Base-by-base conservation (phyloP, 768 basidiomycete species). In the Auriscalpium vulgare region DNA sequence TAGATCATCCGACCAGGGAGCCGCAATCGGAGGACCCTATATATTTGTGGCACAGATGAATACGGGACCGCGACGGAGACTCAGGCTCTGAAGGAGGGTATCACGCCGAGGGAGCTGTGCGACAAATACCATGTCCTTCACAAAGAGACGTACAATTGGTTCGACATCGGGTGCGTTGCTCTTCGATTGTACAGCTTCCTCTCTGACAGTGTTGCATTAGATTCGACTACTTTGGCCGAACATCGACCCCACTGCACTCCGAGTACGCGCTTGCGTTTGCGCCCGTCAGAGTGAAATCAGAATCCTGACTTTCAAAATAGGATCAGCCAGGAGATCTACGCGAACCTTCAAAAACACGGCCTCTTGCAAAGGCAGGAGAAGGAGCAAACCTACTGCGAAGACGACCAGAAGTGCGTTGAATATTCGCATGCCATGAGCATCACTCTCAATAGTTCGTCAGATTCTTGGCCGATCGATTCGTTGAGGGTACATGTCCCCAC, bases 11-110 rank as follows among this genome's bases (percentile, higher is more conserved):
- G 29, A 29, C 7, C 52, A 77, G 75, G 82, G 37, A 88, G 91
- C 35, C 77, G 88, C 65, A 97, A 98, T 75, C 78, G 88, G 63
- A 84, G 86, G 46, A 95, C 93, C 0, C 77, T 98, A 36, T 99
- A 95, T 68, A 80, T 99, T 55, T 99, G 97, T 70, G 97, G 97
- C 29, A 98, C 97, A 4, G 97, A 99, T 67, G 97, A 99, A 71
- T 99, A 99, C 65, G 97, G 97, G n/a, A 99, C 97, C 8, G 95
- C 97, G 0, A 97, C 97, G 0, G 97, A 99, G 75, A 97, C 95
- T 2, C 95, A 97, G 69, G 95, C 97, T 4, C 69, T 92, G 57
- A 92, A 93, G 66, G 92, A 95, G 67, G 83, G 85, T 0, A 69
- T 94, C 40, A 83, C 88, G 10, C 88, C 93, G 0, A 75, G 75